Base-by-base conservation (phyloP, 805 yeast species). In the Grigorovia yakushimaensis region DNA sequence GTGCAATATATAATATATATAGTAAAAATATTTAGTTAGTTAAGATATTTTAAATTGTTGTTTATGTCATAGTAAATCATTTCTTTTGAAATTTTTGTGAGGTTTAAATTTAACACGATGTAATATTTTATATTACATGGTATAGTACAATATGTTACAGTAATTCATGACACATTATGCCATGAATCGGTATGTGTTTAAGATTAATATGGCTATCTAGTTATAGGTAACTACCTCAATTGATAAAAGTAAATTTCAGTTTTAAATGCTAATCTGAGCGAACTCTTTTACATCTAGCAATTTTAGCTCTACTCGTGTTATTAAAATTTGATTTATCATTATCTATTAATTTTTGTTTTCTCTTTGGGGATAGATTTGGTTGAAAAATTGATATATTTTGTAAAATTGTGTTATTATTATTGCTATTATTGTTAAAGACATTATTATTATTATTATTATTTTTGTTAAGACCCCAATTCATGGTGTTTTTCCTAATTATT, bases 401-500 rank as follows among this genome's bases (percentile, higher is more conserved):
- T 9, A 11, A 19, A 15, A 21, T 18, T 36, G 27, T 20, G 11
- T 40, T 40, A 9, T n/a, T 17, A 23, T 19, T 30, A 23, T 21
- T 23, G n/a, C 19, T 40, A 9, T n/a, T 17, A 23, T 19, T 30
- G 17, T 21, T 23, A n/a, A 13, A 23, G n/a, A 30, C 38, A 35
- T 18, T 24, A 20, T 44, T 44, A 17, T 20, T 22, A 24, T n/a
- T 46, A 22, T 45, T 39, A 36, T 22, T 46, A 4, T 17, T 37
- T 11, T 24, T 13, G 27, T 41, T 37, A 4, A 35, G 37, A 15
- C 55, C 56, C 57, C 55, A 51, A 36, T 40, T 43, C 43, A 49
- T 46, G 42, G 53, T 54, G 39, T 51, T 51, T 11, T 56, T 47
- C 40, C 53, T 54, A 9, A 60, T 51, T 11, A 46, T 38, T 44